Evolutionary conservation across 2,329 filamentous ascomycete genomes (phyloP), one percentile per base, ranked within the genome.

Genomic region (Nothomitra cinnamomea): DNA sequence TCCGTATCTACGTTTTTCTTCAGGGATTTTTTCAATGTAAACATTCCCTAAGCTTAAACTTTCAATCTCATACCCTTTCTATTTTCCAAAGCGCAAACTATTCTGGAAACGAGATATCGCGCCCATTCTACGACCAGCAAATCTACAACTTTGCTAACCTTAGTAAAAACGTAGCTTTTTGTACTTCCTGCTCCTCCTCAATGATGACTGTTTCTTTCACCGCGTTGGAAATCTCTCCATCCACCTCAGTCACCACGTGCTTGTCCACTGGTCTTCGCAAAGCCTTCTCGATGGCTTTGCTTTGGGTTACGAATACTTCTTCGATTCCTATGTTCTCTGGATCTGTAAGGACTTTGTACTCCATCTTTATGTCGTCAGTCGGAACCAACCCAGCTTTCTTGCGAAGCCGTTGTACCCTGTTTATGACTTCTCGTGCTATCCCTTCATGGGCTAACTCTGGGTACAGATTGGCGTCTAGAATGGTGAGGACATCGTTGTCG

Each of bases 311-410:
- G 63, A 94, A 87, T 2, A 82, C 81, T 53, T 76, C 73, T 55
- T 76, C 78, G 22, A 95, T 67, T 3, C 86, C 87, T 56, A 89
- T 75, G 45, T 79, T 76, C 1, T 92, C 85, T 0, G 86, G 85
- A 63, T 95, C 88, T 6, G 79, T 76, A 50, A 94, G 70, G 3
- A 96, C 80, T 55, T 75, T 76, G 70, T 95, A 96, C 67, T 94
- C 85, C 85, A 98, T 95, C 70, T 84, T 86, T 57, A 98, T 82
- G 63, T 96, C 92, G 63, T 98, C 92, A 0, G 90, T 96, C 1
- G 88, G 81, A 58, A 89, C 80, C 52, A 98, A 74, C 0, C 87
- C 87, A 6, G 89, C 89, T 72, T 92, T 92, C 78, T 98, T 98
- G 59, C 92, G 82, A 57, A 96, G 74, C 60, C 86, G 79, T 70